Percentiles rank a stretch among this genome's conserved stretches.
Evolutionary conservation across 805 yeast species (phyloP).

Genomic region (Nakazawaea wickerhamii): DNA sequence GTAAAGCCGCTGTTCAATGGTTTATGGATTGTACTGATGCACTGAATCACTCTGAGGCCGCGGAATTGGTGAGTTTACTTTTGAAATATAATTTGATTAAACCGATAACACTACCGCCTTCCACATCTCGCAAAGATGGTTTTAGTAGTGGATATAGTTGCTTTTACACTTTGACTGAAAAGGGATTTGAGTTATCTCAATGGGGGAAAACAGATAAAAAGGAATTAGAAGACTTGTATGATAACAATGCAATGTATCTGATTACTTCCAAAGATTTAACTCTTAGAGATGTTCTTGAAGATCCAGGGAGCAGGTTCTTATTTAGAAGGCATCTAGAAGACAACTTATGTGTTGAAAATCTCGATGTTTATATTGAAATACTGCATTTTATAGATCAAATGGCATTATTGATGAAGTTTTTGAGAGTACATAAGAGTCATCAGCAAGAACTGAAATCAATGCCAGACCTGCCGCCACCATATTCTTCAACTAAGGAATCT

Average conservation of each 20-base stretch:
- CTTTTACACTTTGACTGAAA: slow-evolving; percentile 36
- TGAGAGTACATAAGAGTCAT: slow-evolving; percentile 21
- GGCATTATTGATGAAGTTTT: slow-evolving; percentile 35
- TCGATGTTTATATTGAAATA: slow-evolving; percentile 65
- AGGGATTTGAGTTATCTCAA: slow-evolving; percentile 34
- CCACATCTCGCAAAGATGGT: slow-evolving; percentile 24
- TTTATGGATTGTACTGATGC: slow-evolving; percentile 83
- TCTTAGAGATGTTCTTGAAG: slow-evolving; percentile 45
- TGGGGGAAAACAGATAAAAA: slow-evolving; percentile 23
- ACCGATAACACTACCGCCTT: slow-evolving; percentile 35
- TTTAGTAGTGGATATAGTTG: slow-evolving; percentile 32
- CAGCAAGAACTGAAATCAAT: slow-evolving; percentile 14
- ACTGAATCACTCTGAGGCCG: slow-evolving; percentile 45
- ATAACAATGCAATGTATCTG: background rate
- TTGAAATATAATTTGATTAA: slow-evolving; percentile 40
- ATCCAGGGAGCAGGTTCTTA: slow-evolving; percentile 70
- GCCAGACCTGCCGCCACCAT: slow-evolving; percentile 14
- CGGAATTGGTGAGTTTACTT: slow-evolving; percentile 46
- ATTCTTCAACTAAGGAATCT: no score
- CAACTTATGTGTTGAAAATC: slow-evolving; percentile 67
- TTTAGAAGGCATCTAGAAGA: slow-evolving; percentile 61
- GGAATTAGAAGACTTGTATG: background rate
- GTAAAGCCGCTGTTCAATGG: slow-evolving; percentile 84
- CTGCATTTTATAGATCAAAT: slow-evolving; percentile 41
- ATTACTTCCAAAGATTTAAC: slow-evolving; percentile 6